Conservation (phyloP, 2,329 filamentous ascomycete genomes). For the Metarhizium rileyi region DNA sequence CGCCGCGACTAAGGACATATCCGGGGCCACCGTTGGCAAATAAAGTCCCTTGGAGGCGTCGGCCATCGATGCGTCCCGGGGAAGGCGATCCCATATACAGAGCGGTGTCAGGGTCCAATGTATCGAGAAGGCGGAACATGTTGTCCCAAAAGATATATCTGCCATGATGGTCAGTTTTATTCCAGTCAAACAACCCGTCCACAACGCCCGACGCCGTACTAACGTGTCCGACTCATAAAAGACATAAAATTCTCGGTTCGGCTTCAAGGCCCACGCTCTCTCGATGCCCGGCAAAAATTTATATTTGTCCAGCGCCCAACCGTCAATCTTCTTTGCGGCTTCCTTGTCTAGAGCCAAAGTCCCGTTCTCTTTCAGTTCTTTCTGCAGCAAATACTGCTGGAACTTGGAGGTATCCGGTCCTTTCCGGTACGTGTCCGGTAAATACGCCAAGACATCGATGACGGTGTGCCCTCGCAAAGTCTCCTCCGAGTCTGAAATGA, state of each 20-base stretch:
- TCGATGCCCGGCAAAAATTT: conserved; percentile 41
- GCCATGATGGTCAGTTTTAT: background rate
- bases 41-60: conserved; percentile 12
- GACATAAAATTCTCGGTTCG: conserved; percentile 35
- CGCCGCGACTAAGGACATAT: conserved; percentile 10
- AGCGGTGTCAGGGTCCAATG: conserved; percentile 14
- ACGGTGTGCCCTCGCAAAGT: conserved; percentile 30
- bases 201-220: conserved; percentile 5
- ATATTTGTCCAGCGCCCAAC: conserved; percentile 40
- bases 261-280: conserved; percentile 29
- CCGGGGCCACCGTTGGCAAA: conserved; percentile 12
- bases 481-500: conserved; percentile 42
- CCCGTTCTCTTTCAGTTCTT: conserved; percentile 22
- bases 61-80: conserved; percentile 17
- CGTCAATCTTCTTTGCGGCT: conserved; percentile 24
- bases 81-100: conserved; percentile 17
- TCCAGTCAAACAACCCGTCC: too few relatives aligned
- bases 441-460: conserved; percentile 30
- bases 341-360: conserved; percentile 18
- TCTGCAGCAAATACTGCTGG: conserved; percentile 30
- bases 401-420: conserved; percentile 25
- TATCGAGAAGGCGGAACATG: conserved; percentile 9
- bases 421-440: conserved; percentile 21
- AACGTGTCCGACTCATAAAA: conserved; percentile 41
- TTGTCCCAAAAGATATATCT: conserved; percentile 12